Evolutionary conservation across 1,284 basidiomycete species (phyloP).

Genomic region (Sporisorium reilianum): DNA sequence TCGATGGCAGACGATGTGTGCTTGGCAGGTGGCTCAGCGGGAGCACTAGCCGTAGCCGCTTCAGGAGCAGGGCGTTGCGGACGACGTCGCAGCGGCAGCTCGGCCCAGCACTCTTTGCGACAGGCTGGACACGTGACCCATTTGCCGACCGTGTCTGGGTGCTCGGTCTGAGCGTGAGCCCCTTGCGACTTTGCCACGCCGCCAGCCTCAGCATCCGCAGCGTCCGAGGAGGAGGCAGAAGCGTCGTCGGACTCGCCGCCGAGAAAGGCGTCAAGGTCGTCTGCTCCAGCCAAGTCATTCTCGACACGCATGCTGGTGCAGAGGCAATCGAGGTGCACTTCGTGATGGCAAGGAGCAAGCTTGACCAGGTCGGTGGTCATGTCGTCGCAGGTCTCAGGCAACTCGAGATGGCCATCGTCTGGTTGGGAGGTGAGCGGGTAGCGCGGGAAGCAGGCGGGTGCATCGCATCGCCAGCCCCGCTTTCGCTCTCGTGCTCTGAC

Average conservation of each 20-base stretch:
- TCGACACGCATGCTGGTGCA: constrained; percentile 61
- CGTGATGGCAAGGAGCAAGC: constrained; percentile 62
- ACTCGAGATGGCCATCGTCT: constrained; percentile 34
- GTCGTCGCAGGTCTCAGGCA: constrained; percentile 26
- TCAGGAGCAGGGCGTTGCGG: constrained; percentile 24
- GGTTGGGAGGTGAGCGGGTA: constrained; percentile 37
- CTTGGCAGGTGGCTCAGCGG: not conserved
- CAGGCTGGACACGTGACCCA: constrained; percentile 65
- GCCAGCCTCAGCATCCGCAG: not conserved
- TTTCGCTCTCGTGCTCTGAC: constrained; percentile 54
- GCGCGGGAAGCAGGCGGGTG: constrained; percentile 58
- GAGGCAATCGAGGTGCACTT: constrained; percentile 64
- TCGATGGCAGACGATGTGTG: not conserved
- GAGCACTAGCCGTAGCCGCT: not conserved
- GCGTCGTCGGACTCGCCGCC: constrained; percentile 3
- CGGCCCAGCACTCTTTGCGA: constrained; percentile 62
- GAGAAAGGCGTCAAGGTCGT: constrained; percentile 21
- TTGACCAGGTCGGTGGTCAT: constrained; percentile 47
- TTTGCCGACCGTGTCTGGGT: constrained; percentile 53
- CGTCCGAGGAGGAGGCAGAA: not conserved
- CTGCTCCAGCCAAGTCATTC: constrained; percentile 11
- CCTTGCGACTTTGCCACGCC: constrained; percentile 5
- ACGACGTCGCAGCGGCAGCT: constrained; percentile 49
- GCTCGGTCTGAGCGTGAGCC: constrained; percentile 17
- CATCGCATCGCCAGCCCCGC: constrained; percentile 62